These are phyloP conservation scores for Silene coronaria DNA, from an alignment of 179 eudicot genomes.

Conservation along the genomic window DNA sequence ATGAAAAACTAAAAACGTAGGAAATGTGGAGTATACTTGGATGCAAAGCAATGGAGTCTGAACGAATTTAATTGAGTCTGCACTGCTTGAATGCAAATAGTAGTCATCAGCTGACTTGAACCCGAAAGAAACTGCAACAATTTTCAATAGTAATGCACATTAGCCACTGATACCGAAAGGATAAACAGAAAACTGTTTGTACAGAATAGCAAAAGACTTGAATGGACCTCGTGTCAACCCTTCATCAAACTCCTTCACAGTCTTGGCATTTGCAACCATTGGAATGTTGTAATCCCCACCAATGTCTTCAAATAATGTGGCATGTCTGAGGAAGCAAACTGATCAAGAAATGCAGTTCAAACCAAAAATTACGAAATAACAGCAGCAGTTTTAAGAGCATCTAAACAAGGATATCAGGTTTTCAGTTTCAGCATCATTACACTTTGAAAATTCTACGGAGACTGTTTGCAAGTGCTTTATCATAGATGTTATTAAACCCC, in stretches of 20 bases:
- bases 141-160: constrained; percentile 13
- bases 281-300: constrained; percentile 81
- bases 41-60: constrained; percentile 78
- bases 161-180: constrained; percentile 14
- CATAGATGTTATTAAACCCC: constrained; percentile 78
- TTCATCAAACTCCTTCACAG: constrained; percentile 84
- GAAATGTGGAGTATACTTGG: constrained; percentile 43
- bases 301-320: constrained; percentile 71
- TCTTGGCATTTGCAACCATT: constrained; percentile 65
- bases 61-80: constrained; percentile 70
- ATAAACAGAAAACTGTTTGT: not conserved
- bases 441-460: constrained; percentile 70
- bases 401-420: not conserved
- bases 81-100: constrained; percentile 76
- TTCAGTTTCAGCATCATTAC: constrained; percentile 30
- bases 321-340: constrained; percentile 53
- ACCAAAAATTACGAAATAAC: not conserved
- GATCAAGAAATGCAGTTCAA: not conserved
- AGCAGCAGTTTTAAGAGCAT: not conserved
- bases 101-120: constrained; percentile 96
- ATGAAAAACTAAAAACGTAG: not conserved
- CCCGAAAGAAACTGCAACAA: constrained; percentile 81
- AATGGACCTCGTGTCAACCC: constrained; percentile 81
- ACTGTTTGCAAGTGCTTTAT: constrained; percentile 64
- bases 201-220: constrained; percentile 7